Evolutionary conservation across 1,284 basidiomycete species (phyloP), one percentile per base, ranked within the genome.

Genomic region (Puccinia sorghi): DNA sequence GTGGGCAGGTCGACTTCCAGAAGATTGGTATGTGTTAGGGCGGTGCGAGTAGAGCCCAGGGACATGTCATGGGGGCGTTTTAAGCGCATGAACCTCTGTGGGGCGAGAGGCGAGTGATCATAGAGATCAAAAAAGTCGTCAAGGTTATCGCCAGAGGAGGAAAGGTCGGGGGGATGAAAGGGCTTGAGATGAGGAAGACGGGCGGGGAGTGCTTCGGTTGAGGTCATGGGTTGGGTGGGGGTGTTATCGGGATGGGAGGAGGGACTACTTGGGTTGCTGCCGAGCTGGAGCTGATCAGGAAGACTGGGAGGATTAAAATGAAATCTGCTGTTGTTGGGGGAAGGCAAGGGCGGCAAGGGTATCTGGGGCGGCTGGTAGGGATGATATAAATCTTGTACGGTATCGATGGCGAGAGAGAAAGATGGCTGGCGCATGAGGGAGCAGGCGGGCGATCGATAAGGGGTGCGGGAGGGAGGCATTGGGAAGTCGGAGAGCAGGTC

Each of bases 311-410:
- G 63, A 48, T 50, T 48, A 50, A 12, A 6, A 8, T 41, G 11
- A 17, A 71, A 71, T 20, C 20, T n/a, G 15, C 22, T 22, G 12
- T 13, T n/a, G 15, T 8, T 22, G 12, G 17, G 5, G 9, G 46
- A 6, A 8, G 72, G 72, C 12, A 74, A 25, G 3, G 72, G 72
- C 43, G 72, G 72, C 27, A 74, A 54, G 17, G 72, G 72, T 48
- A 74, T 48, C 59, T 74, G 57, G n/a, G 72, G 72, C 6, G 72
- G 72, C 20, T 22, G 11, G 17, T 17, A 64, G 11, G 72, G 72
- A 54, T 41, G 43, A 13, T 57, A 50, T 12, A 2, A 46, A n/a
- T 63, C 39, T 63, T 7, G 6, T 39, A 11, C 13, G 61, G 32
- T 32, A 32, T 3, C 37, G 9, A 20, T 41, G n/a, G 1, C 27